Evolutionary conservation across 2,329 filamentous ascomycete species (phyloP).

Genomic region (Paraphoma sp.): DNA sequence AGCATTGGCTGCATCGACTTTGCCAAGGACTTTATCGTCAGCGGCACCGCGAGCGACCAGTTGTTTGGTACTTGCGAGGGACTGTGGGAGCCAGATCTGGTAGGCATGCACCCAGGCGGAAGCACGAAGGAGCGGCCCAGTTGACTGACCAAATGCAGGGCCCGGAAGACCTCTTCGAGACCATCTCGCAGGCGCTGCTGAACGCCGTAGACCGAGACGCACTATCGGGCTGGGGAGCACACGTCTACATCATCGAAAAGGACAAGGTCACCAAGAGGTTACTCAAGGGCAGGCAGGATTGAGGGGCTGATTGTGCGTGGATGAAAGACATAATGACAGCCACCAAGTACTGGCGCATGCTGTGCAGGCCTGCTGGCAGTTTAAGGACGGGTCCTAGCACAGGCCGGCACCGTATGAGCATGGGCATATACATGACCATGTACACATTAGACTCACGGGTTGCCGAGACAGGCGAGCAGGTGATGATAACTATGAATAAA

Average conservation of each 20-base stretch:
- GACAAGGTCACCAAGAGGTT: conserved; percentile 99
- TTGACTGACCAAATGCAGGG: conserved; percentile 57
- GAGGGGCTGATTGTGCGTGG: conserved; percentile 24
- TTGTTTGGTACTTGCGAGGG: conserved; percentile 98
- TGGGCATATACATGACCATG: too few relatives aligned
- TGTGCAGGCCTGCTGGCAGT: neutral
- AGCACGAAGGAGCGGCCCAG: neutral
- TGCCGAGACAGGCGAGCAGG: neutral
- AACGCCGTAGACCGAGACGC: conserved; percentile 97
- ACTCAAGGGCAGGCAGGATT: conserved; percentile 95
- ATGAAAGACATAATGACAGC: too few relatives aligned
- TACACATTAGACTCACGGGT: too few relatives aligned
- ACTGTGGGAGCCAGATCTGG: conserved; percentile 96
- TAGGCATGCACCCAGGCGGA: conserved; percentile 50
- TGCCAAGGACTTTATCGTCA: conserved; percentile 99
- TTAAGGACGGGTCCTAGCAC: too few relatives aligned
- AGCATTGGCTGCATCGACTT: conserved; percentile 99
- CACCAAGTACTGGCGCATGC: neutral
- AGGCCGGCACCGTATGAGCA: too few relatives aligned
- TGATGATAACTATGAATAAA: conserved; percentile 4
- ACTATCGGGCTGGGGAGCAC: conserved; percentile 95
- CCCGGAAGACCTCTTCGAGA: conserved; percentile 97
- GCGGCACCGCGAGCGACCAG: conserved; percentile 94
- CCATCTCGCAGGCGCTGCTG: conserved; percentile 92
- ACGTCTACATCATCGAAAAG: conserved; percentile 99